Conservation (phyloP, 331 rosid species). For the Spiraea crenata region DNA sequence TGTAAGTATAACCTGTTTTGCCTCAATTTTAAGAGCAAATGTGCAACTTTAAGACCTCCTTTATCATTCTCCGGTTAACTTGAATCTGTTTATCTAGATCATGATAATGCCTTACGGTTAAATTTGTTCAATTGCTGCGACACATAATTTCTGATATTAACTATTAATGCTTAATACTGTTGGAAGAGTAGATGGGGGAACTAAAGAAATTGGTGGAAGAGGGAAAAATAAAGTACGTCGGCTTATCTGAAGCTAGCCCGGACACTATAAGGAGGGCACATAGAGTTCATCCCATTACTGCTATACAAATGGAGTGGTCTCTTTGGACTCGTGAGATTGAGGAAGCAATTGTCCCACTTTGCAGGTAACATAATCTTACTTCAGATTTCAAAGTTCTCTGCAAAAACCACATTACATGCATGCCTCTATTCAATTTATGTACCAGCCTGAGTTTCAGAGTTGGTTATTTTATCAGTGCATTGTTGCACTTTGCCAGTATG, state of each 20-base stretch:
- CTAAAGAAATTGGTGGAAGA: constrained; percentile 48
- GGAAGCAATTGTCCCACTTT: constrained; percentile 37
- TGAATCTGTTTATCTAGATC: too few relatives aligned
- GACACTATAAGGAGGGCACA: constrained; percentile 73
- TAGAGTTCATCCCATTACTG: constrained; percentile 49
- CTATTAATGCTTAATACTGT: not conserved
- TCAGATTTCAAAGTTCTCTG: not conserved
- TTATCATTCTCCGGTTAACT: too few relatives aligned
- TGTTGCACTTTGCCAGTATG: not conserved
- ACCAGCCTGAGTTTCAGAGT: not conserved
- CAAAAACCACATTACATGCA: not conserved
- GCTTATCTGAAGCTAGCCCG: constrained; percentile 54
- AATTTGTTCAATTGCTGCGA: too few relatives aligned
- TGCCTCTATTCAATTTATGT: not conserved
- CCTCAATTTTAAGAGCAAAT: too few relatives aligned
- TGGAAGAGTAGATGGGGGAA: constrained; percentile 35
- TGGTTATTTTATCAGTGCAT: not conserved
- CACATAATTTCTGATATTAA: too few relatives aligned
- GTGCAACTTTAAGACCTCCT: too few relatives aligned
- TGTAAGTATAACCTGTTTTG: not conserved
- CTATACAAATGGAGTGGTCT: constrained; percentile 55
- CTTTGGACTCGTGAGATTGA: constrained; percentile 43
- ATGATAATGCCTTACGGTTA: too few relatives aligned
- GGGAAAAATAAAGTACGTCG: constrained; percentile 41
- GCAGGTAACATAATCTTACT: constrained; percentile 23